Percentiles rank a stretch among this genome's conserved stretches.
These are phyloP conservation scores for Halocafeteria seosinensis DNA, from an alignment of 108 stramenopile genomes.

Conservation along the genomic window DNA sequence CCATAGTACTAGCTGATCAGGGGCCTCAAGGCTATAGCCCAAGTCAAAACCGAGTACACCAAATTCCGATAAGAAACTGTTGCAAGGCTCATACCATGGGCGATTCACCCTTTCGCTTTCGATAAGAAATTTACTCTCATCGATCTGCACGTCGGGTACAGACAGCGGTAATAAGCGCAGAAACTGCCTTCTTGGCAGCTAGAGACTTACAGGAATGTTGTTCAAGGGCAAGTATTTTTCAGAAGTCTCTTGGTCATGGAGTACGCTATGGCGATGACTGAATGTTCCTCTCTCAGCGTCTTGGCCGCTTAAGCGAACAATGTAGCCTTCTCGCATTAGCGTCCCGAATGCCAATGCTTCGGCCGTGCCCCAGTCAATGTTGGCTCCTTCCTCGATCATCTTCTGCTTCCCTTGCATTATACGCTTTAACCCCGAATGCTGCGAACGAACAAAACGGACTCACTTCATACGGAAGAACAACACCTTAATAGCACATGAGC, in stretches of 20 bases:
- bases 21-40: conserved; percentile 87
- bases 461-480: no score
- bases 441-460: no score
- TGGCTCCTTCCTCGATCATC: conserved; percentile 59
- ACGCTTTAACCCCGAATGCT: conserved; percentile 76
- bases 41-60: conserved; percentile 94
- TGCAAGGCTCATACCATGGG: no score
- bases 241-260: conserved; percentile 66
- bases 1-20: conserved; percentile 83
- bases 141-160: no score
- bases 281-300: conserved; percentile 93
- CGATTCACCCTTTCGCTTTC: no score
- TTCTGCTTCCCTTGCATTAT: conserved; percentile 61
- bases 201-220: no score
- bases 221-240: conserved; percentile 67
- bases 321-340: conserved; percentile 84
- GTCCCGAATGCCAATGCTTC: conserved; percentile 94
- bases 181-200: no score
- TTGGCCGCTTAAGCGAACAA: conserved; percentile 90
- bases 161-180: no score
- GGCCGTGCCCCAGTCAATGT: conserved; percentile 94
- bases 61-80: conserved; percentile 86
- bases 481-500: no score
- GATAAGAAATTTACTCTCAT: no score
- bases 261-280: conserved; percentile 82